These are phyloP conservation scores for Chalciporus pseudorubinellus DNA, from an alignment of 768 basidiomycete genomes.

Conservation along the genomic window DNA sequence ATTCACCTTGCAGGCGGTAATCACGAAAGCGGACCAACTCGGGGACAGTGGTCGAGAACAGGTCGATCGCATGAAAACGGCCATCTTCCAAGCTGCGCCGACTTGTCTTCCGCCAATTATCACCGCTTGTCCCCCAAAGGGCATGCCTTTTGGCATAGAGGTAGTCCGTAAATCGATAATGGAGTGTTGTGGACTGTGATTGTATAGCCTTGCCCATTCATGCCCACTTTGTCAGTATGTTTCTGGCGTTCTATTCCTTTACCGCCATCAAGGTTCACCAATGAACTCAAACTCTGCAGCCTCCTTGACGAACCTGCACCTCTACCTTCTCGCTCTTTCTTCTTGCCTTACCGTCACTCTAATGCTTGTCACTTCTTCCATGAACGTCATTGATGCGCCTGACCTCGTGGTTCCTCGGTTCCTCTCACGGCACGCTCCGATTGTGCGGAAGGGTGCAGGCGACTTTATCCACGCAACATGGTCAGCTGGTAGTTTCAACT, in stretches of 20 bases:
- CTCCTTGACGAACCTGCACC: background rate
- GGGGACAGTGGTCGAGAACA: constrained; percentile 31
- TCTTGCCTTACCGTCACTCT: background rate
- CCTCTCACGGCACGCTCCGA: background rate
- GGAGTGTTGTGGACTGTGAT: constrained; percentile 51
- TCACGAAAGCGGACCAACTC: constrained; percentile 68
- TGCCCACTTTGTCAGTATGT: background rate
- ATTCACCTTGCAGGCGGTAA: constrained; percentile 68
- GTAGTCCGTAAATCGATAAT: constrained; percentile 55
- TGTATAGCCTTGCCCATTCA: background rate
- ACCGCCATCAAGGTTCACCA: background rate
- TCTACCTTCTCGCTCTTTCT: background rate
- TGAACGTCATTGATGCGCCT: background rate
- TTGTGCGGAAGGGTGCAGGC: background rate
- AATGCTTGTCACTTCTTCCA: background rate
- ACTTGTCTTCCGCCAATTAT: constrained; percentile 67
- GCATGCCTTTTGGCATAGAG: constrained; percentile 56
- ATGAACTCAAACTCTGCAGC: background rate
- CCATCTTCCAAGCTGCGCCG: constrained; percentile 53
- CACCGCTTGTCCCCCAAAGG: constrained; percentile 46
- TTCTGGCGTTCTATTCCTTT: background rate
- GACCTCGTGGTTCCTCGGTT: background rate
- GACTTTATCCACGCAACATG: background rate
- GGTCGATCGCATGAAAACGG: constrained; percentile 43
- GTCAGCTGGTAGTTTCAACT: background rate